A percentile compares a stretch with the other conserved stretches of the same genome.
Evolutionary conservation across 108 stramenopile genomes (phyloP).

Genomic region (Skeletonema tropicum): DNA sequence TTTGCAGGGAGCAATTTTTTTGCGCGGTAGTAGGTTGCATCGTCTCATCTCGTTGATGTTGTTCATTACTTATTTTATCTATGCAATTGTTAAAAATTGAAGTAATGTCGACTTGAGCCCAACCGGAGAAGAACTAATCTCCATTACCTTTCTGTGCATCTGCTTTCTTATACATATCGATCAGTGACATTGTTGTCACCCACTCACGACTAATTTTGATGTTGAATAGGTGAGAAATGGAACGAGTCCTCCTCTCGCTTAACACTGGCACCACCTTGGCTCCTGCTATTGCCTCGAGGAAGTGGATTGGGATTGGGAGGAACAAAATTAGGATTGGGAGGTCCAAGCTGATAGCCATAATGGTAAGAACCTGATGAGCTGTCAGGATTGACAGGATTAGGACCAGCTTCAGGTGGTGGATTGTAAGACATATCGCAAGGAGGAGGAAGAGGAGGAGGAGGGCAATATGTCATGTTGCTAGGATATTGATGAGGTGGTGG

Average conservation of each 20-base stretch:
- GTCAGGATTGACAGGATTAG: not conserved
- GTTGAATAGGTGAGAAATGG: not conserved
- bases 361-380: not conserved
- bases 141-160: no score
- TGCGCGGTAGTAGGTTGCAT: no score
- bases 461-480: not conserved
- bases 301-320: not conserved
- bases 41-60: no score
- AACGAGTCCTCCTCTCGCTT: not conserved
- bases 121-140: no score
- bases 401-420: not conserved
- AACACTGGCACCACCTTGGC: not conserved
- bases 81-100: no score
- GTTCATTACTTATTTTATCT: no score
- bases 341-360: not conserved
- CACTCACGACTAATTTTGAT: not conserved
- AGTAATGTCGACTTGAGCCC: no score
- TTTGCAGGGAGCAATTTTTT: no score
- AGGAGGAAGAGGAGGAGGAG: not conserved
- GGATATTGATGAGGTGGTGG: not conserved
- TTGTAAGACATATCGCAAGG: not conserved
- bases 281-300: not conserved
- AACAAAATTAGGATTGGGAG: not conserved
- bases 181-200: not conserved
- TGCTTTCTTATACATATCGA: not conserved